These are phyloP conservation scores for Fusarium verrucosum DNA, from an alignment of 2,329 filamentous ascomycete genomes.

Conservation along the genomic window DNA sequence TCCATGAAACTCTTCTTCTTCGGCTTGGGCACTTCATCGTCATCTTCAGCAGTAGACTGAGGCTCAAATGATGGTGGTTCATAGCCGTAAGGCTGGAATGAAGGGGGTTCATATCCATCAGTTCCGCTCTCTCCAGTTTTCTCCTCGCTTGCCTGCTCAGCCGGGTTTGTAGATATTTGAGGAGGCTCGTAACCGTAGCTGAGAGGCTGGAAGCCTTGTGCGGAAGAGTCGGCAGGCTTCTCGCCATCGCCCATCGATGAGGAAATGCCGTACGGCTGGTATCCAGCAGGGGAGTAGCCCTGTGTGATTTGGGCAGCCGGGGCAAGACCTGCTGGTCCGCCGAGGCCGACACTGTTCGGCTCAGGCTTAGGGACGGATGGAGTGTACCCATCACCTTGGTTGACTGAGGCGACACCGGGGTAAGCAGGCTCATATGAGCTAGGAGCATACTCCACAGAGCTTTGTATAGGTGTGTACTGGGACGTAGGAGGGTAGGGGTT, in stretches of 20 bases:
- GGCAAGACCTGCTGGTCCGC: slow-evolving; percentile 31
- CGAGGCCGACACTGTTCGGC: slow-evolving; percentile 6
- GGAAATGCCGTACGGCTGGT: slow-evolving; percentile 46
- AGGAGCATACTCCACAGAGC: slow-evolving; percentile 46
- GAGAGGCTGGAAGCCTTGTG: slow-evolving; percentile 56
- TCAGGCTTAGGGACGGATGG: slow-evolving; percentile 31
- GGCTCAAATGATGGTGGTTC: slow-evolving; percentile 68
- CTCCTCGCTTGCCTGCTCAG: slow-evolving; percentile 24
- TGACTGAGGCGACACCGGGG: slow-evolving; percentile 21
- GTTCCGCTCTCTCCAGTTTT: slow-evolving; percentile 45
- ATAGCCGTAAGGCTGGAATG: slow-evolving; percentile 68
- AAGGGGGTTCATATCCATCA: slow-evolving; percentile 68
- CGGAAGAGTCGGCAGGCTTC: slow-evolving; percentile 27
- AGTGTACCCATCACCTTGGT: slow-evolving; percentile 32
- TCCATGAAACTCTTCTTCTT: slow-evolving; percentile 86
- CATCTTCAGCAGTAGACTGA: slow-evolving; percentile 52
- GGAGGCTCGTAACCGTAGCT: slow-evolving; percentile 64
- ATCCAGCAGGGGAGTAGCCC: slow-evolving; percentile 28
- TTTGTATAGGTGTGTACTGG: slow-evolving; percentile 58
- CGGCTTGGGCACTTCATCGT: slow-evolving; percentile 62
- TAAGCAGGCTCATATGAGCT: slow-evolving; percentile 52
- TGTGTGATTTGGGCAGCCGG: slow-evolving; percentile 43
- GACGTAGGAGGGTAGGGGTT: slow-evolving; percentile 54
- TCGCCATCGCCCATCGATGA: slow-evolving; percentile 24
- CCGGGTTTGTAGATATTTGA: slow-evolving; percentile 45